Evolutionary conservation across 2,329 filamentous ascomycete genomes (phyloP).

Genomic region (Phoma sp.): DNA sequence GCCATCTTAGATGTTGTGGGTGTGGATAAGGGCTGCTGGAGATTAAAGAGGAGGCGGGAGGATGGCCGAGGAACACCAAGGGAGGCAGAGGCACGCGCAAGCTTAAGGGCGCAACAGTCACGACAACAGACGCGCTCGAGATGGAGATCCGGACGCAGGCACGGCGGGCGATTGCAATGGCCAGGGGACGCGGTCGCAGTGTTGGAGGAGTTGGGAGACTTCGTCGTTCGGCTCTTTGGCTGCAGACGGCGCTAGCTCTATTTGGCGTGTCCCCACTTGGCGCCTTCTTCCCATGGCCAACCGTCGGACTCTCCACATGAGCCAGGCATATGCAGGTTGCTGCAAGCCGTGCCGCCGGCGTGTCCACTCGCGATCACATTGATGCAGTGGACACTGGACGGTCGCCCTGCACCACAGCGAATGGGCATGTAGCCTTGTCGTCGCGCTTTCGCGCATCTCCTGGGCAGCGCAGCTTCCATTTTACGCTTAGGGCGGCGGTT

Average conservation of each 20-base stretch:
- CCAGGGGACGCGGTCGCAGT: conserved; percentile 17
- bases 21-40: conserved; percentile 14
- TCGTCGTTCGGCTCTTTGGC: conserved; percentile 13
- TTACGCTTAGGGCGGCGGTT: conserved; percentile 12
- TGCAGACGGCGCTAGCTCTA: conserved; percentile 3
- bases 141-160: conserved; percentile 6
- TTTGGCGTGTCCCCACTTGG: conserved; percentile 1
- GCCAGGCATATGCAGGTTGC: conserved; percentile 11
- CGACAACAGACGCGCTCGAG: conserved; percentile 15
- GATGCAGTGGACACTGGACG: not conserved
- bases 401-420: conserved; percentile 2
- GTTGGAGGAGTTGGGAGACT: conserved; percentile 11
- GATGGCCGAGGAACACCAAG: conserved; percentile 4
- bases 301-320: conserved; percentile 11
- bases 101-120: conserved; percentile 24
- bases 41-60: conserved; percentile 17
- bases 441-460: not conserved
- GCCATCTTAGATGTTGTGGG: conserved; percentile 29
- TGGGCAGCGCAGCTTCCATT: conserved; percentile 1
- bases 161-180: conserved; percentile 7
- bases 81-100: conserved; percentile 24
- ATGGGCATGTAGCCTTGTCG: not conserved
- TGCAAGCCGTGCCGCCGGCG: conserved; percentile 13
- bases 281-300: not conserved
- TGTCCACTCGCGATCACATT: conserved; percentile 6